Evolutionary conservation across 2,329 filamentous ascomycete genomes (phyloP).

Genomic region (Macrophomina pseudophaseolina): DNA sequence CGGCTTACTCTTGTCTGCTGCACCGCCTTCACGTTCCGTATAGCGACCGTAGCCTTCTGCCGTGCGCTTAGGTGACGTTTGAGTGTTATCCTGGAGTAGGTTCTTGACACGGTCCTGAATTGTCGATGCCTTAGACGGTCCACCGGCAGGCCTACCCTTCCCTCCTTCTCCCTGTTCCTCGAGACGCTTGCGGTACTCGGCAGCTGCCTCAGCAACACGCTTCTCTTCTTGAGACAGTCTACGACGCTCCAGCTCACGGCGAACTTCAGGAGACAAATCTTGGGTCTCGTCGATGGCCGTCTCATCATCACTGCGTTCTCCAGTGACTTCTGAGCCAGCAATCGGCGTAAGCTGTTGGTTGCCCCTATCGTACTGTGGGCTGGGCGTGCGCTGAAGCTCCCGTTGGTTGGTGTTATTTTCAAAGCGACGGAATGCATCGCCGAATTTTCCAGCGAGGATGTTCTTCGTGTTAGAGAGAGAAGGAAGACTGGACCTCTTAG

Average conservation of each 20-base stretch:
- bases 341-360: slow-evolving; percentile 63
- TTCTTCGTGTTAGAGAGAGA: slow-evolving; percentile 77
- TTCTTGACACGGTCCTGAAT: slow-evolving; percentile 93
- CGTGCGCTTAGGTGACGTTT: slow-evolving; percentile 66
- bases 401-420: slow-evolving; percentile 59
- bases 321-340: slow-evolving; percentile 75
- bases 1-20: slow-evolving; percentile 13
- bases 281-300: slow-evolving; percentile 68
- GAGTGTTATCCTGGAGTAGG: slow-evolving; percentile 75
- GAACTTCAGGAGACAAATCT: slow-evolving; percentile 82
- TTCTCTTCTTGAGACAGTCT: slow-evolving; percentile 86
- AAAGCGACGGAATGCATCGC: slow-evolving; percentile 91
- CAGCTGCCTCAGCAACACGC: slow-evolving; percentile 84
- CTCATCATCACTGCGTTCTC: slow-evolving; percentile 70
- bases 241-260: slow-evolving; percentile 84
- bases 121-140: slow-evolving; percentile 66
- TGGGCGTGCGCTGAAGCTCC: slow-evolving; percentile 36
- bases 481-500: slow-evolving; percentile 76
- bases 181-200: slow-evolving; percentile 81
- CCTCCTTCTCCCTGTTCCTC: slow-evolving; percentile 62
- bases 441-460: slow-evolving; percentile 85
- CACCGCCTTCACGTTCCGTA: slow-evolving; percentile 58
- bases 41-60: slow-evolving; percentile 91
- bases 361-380: slow-evolving; percentile 34
- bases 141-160: slow-evolving; percentile 42